phyloP scores from a whole-genome alignment of 169 alveolate genomes.

The Eimeria brunetti region DNA sequence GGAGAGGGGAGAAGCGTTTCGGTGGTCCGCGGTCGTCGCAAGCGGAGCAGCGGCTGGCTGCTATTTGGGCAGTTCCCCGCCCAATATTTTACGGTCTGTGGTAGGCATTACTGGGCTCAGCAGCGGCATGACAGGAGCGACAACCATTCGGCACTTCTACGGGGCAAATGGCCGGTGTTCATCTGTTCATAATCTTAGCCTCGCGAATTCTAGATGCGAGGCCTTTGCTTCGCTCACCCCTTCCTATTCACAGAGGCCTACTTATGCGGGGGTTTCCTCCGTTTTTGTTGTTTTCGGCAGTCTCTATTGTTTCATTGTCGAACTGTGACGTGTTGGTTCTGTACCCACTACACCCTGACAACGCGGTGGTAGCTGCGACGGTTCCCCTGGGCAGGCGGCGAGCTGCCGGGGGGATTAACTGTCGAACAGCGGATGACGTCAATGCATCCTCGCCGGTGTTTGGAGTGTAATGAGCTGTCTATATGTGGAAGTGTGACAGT shows the following conservation, averaged over 20 bases:
- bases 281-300: constrained; percentile 68
- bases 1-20: not conserved
- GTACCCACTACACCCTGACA: not conserved
- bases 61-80: constrained; percentile 14
- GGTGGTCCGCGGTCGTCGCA: not conserved
- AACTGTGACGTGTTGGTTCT: not conserved
- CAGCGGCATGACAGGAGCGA: constrained; percentile 20
- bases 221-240: constrained; percentile 34
- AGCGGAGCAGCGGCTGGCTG: constrained; percentile 67
- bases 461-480: constrained; percentile 13
- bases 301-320: constrained; percentile 1
- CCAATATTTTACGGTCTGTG: not conserved
- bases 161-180: constrained; percentile 6
- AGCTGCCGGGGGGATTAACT: not conserved
- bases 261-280: constrained; percentile 29
- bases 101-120: constrained; percentile 19
- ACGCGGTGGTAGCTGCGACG: constrained; percentile 13
- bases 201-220: constrained; percentile 22
- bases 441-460: constrained; percentile 10
- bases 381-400: constrained; percentile 16
- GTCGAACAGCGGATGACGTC: constrained; percentile 6
- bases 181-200: constrained; percentile 9
- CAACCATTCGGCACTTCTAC: constrained; percentile 28
- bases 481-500: constrained; percentile 11
- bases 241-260: not conserved